These are phyloP conservation scores for Amanita polypyramis DNA, from an alignment of 768 basidiomycete genomes.

Conservation along the genomic window DNA sequence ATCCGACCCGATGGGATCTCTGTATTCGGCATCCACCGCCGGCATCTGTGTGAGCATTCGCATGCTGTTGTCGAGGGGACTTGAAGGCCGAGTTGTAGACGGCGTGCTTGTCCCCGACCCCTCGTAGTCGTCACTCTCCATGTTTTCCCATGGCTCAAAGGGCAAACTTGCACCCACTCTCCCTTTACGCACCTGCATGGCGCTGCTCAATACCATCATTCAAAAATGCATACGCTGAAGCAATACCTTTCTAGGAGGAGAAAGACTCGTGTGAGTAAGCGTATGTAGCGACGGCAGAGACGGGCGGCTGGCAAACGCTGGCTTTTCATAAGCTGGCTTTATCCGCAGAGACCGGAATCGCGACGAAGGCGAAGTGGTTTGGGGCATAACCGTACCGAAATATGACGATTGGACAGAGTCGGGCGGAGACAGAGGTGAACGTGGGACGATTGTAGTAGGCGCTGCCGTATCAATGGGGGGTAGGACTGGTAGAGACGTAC, in stretches of 20 bases:
- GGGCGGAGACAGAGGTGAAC: slow-evolving; percentile 12
- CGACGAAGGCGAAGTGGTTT: slow-evolving; percentile 7
- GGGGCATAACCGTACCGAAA: not conserved
- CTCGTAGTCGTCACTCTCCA: slow-evolving; percentile 10
- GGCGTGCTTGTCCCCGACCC: not conserved
- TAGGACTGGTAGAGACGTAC: slow-evolving; percentile 43
- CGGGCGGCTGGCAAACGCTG: slow-evolving; percentile 37
- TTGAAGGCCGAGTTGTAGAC: not conserved
- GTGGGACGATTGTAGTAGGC: not conserved
- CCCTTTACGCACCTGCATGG: slow-evolving; percentile 37
- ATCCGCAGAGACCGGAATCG: slow-evolving; percentile 10
- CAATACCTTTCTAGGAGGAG: slow-evolving; percentile 34
- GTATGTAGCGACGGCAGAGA: slow-evolving; percentile 41
- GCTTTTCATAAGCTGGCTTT: slow-evolving; percentile 33
- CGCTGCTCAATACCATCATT: not conserved
- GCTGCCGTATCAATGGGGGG: not conserved
- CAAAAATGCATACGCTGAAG: slow-evolving; percentile 1
- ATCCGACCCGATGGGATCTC: not conserved
- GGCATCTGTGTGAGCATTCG: not conserved
- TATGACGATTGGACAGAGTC: slow-evolving; percentile 3
- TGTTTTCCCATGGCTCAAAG: slow-evolving; percentile 43
- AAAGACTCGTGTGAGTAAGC: slow-evolving; percentile 38
- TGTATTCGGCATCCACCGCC: not conserved
- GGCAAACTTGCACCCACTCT: slow-evolving; percentile 41
- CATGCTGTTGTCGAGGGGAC: not conserved